phyloP scores from a whole-genome alignment of 495 filamentous ascomycete genomes.

The Cercophora newfieldiana region DNA sequence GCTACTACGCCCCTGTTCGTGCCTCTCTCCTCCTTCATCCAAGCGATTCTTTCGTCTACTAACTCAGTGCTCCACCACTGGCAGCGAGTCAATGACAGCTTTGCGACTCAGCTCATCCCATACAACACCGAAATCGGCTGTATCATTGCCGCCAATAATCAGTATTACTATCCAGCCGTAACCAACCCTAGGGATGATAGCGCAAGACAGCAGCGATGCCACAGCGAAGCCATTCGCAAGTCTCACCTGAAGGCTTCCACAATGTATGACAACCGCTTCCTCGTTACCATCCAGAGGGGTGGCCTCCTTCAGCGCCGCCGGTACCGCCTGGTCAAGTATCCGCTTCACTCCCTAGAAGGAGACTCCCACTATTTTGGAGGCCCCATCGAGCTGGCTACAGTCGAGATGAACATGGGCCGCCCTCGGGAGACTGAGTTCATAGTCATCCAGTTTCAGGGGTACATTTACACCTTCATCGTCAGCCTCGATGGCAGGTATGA shows the following conservation, averaged over 20 bases:
- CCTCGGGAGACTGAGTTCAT: not conserved
- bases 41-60: not conserved
- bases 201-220: too few species aligned
- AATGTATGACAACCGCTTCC: constrained; percentile 16
- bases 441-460: not conserved
- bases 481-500: not conserved
- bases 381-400: not conserved
- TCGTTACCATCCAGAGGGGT: constrained; percentile 1
- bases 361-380: not conserved
- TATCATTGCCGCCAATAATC: not conserved
- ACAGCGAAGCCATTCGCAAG: constrained; percentile 1
- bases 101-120: not conserved
- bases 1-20: constrained; percentile 10
- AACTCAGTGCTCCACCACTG: not conserved
- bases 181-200: not conserved
- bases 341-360: not conserved
- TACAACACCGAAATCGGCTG: constrained; percentile 11
- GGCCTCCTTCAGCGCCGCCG: not conserved
- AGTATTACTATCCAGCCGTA: constrained; percentile 10
- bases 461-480: constrained; percentile 9
- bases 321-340: constrained; percentile 12
- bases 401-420: not conserved
- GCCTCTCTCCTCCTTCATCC: not conserved
- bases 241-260: not conserved
- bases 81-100: not conserved